Conservation (phyloP, 1,284 basidiomycete genomes). For the Meira nashicola region DNA sequence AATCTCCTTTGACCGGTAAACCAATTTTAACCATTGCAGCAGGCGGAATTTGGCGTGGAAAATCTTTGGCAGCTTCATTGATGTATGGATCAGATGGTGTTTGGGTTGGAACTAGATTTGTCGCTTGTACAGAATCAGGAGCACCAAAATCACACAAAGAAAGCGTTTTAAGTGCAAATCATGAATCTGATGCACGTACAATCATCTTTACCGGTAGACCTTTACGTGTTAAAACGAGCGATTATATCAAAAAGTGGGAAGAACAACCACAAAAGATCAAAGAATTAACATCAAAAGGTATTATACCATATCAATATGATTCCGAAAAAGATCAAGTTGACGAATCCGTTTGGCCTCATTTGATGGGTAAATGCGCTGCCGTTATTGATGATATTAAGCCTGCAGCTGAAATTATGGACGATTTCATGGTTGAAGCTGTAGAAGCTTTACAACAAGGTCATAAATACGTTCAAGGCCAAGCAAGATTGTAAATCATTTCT, state of each 20-base stretch:
- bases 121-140: slow-evolving; percentile 58
- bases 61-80: slow-evolving; percentile 39
- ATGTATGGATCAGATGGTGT: slow-evolving; percentile 40
- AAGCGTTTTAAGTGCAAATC: slow-evolving; percentile 40
- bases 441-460: slow-evolving; percentile 18
- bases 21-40: slow-evolving; percentile 41
- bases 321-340: slow-evolving; percentile 36
- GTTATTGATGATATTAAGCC: slow-evolving; percentile 54
- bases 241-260: slow-evolving; percentile 41
- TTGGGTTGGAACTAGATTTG: slow-evolving; percentile 71
- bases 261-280: slow-evolving; percentile 47
- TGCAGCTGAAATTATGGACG: slow-evolving; percentile 41
- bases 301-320: slow-evolving; percentile 45
- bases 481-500: slow-evolving; percentile 14
- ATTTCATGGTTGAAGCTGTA: slow-evolving; percentile 41
- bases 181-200: slow-evolving; percentile 44
- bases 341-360: slow-evolving; percentile 38
- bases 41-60: slow-evolving; percentile 41
- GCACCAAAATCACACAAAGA: slow-evolving; percentile 47
- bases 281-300: slow-evolving; percentile 37
- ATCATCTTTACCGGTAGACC: slow-evolving; percentile 64
- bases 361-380: slow-evolving; percentile 57
- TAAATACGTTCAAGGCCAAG: neutral
- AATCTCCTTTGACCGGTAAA: slow-evolving; percentile 41
- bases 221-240: slow-evolving; percentile 58